These are phyloP conservation scores for Talaromyces nanjingensis DNA, from an alignment of 495 filamentous ascomycete species.

Conservation along the genomic window DNA sequence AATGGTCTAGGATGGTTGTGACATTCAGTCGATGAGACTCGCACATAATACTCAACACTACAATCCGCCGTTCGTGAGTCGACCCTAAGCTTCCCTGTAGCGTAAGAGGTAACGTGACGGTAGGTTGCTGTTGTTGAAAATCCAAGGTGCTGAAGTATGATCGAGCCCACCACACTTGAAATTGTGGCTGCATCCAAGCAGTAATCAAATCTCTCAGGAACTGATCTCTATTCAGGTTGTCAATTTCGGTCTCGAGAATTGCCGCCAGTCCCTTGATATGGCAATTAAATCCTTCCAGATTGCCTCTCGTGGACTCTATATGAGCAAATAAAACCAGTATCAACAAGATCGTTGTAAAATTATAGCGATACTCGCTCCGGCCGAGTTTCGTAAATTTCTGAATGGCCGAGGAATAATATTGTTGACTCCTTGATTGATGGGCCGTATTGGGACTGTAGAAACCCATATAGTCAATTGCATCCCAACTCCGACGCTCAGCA, in stretches of 20 bases:
- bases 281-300: constrained; percentile 21
- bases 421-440: constrained; percentile 21
- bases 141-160: constrained; percentile 19
- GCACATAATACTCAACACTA: constrained; percentile 22
- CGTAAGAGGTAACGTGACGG: constrained; percentile 7
- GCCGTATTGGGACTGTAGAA: constrained; percentile 14
- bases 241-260: background rate
- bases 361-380: constrained; percentile 5
- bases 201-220: constrained; percentile 8
- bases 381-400: constrained; percentile 10
- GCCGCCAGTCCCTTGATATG: constrained; percentile 17
- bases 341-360: constrained; percentile 10
- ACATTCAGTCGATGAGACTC: constrained; percentile 24
- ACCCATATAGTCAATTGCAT: constrained; percentile 7
- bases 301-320: constrained; percentile 23
- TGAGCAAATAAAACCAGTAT: constrained; percentile 21
- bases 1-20: constrained; percentile 13
- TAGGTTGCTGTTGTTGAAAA: constrained; percentile 12
- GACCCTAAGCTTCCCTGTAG: constrained; percentile 8
- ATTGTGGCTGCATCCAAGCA: constrained; percentile 19
- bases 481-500: constrained; percentile 11
- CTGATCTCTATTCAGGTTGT: background rate
- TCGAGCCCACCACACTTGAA: constrained; percentile 24
- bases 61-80: constrained; percentile 15
- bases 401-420: constrained; percentile 23